phyloP scores from a whole-genome alignment of 1,139 yeast species.

The Nakaseomyces nivariensis region DNA sequence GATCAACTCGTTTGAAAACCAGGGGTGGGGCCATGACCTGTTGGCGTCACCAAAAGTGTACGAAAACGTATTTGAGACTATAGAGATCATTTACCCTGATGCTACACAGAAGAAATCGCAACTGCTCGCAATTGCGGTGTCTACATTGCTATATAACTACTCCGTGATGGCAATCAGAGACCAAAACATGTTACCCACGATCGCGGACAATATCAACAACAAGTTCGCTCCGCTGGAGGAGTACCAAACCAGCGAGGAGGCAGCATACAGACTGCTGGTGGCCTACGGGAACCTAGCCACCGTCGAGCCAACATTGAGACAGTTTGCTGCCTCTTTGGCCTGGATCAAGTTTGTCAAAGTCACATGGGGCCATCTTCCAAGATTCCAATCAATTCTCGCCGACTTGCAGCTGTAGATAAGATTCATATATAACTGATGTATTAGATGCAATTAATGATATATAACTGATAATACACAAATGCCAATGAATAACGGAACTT shows the following conservation, averaged over 20 bases:
- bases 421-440: background rate
- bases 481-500: too few relatives aligned
- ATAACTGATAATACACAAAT: too few relatives aligned
- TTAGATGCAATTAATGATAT: background rate
- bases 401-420: constrained; percentile 9
- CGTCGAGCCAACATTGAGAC: constrained; percentile 25
- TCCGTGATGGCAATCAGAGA: constrained; percentile 31
- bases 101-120: constrained; percentile 22
- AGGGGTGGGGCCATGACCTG: constrained; percentile 36
- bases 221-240: constrained; percentile 24
- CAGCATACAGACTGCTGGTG: constrained; percentile 45
- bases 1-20: constrained; percentile 39
- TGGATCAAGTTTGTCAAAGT: constrained; percentile 23
- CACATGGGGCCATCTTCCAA: constrained; percentile 12
- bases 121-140: constrained; percentile 36
- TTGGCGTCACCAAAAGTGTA: constrained; percentile 28
- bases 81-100: constrained; percentile 16
- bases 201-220: constrained; percentile 25
- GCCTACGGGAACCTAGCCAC: constrained; percentile 42
- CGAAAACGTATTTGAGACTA: constrained; percentile 24
- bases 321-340: constrained; percentile 23
- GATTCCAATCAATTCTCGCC: constrained; percentile 19
- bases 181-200: constrained; percentile 18
- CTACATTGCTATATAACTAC: constrained; percentile 47
- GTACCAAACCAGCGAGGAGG: constrained; percentile 36